Evolutionary conservation across 1,284 basidiomycete species (phyloP).

Genomic region (Puccinia hordei): DNA sequence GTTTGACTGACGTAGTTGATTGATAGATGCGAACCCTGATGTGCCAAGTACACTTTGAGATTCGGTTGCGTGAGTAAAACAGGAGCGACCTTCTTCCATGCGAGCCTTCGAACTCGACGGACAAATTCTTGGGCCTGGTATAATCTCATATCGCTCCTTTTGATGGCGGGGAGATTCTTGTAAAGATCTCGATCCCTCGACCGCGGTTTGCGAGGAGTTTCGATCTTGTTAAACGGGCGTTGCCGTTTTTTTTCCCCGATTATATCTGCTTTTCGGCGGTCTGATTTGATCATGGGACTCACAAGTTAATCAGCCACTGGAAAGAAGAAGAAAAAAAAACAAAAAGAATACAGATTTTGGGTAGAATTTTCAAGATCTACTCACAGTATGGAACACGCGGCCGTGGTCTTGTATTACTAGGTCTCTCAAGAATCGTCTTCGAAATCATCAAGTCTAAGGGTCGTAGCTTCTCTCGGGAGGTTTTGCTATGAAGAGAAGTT

Average conservation of each 20-base stretch:
- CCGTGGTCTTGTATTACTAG: background rate
- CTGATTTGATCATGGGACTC: background rate
- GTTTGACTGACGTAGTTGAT: background rate
- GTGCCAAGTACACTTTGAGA: background rate
- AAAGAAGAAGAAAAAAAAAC: no score
- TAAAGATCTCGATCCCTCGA: background rate
- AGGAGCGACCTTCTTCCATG: background rate
- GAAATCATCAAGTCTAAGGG: background rate
- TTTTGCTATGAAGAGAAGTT: background rate
- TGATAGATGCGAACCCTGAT: background rate
- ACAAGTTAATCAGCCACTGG: background rate
- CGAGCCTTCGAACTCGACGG: background rate
- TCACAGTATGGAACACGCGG: constrained; percentile 4
- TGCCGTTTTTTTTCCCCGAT: background rate
- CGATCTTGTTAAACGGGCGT: background rate
- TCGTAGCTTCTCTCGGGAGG: background rate
- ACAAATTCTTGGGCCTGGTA: background rate
- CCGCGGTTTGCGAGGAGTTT: background rate
- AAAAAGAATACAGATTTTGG: background rate
- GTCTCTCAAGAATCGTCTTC: background rate
- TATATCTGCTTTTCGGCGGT: background rate
- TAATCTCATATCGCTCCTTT: background rate
- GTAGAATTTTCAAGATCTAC: background rate
- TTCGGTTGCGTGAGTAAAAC: background rate
- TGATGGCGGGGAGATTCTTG: background rate